Percentiles rank a stretch among this genome's conserved stretches.
Evolutionary conservation across 208 protist species (phyloP).

Genomic region (Trypanosoma lewisi): DNA sequence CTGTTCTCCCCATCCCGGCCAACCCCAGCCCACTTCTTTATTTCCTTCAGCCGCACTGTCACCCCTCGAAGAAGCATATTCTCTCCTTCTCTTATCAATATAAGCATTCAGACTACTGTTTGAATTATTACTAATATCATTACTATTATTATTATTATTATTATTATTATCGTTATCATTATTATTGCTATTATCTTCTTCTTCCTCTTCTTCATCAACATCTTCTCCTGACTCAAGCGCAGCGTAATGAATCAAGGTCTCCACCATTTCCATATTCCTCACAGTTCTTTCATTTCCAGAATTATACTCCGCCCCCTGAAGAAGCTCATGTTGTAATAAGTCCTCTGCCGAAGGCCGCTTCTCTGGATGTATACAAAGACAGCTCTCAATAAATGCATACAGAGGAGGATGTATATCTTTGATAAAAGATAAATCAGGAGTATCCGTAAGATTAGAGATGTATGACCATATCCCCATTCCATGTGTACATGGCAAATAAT

Average conservation of each 20-base stretch:
- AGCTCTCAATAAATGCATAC: conserved; percentile 76
- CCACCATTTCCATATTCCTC: conserved; percentile 64
- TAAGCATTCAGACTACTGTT: too few species aligned
- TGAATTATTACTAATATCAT: too few species aligned
- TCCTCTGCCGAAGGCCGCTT: conserved; percentile 70
- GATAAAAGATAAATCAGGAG: conserved; percentile 74
- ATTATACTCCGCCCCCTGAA: conserved; percentile 57
- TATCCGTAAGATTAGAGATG: conserved; percentile 67
- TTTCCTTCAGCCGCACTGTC: too few species aligned
- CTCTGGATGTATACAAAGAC: conserved; percentile 66
- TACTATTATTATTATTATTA: too few species aligned
- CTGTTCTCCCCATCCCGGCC: too few species aligned
- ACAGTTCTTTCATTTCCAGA: conserved; percentile 52
- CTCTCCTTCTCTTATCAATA: too few species aligned
- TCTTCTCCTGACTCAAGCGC: conserved; percentile 39
- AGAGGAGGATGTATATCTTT: conserved; percentile 63
- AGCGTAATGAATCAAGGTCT: conserved; percentile 78
- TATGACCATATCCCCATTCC: conserved; percentile 88
- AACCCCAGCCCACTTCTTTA: too few species aligned
- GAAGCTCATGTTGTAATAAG: conserved; percentile 66
- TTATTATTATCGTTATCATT: not conserved
- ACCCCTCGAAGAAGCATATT: too few species aligned
- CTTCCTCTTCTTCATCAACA: conserved; percentile 22
- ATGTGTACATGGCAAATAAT: conserved; percentile 56
- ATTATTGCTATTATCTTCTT: conserved; percentile 13